Evolutionary conservation across 257 asterid genomes (phyloP).

Genomic region (Gentiana straminea): DNA sequence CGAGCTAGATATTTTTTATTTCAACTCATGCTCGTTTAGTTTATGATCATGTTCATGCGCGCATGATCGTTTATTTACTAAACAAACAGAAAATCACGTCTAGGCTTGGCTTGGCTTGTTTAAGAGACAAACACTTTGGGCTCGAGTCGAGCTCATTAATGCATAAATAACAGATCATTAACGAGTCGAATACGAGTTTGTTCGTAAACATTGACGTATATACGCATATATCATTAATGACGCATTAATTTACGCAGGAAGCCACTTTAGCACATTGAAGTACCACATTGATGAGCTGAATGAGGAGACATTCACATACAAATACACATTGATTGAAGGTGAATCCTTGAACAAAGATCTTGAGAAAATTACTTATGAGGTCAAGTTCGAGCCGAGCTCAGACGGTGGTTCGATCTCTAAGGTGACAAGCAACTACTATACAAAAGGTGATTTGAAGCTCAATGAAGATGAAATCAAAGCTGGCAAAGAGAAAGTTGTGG

Average conservation of each 20-base stretch:
- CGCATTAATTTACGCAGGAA: background rate
- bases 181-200: no score
- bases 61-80: no score
- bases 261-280: slow-evolving; percentile 3
- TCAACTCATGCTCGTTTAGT: no score
- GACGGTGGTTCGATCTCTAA: slow-evolving; percentile 4
- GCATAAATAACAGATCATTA: no score
- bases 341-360: background rate
- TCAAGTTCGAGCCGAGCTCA: background rate
- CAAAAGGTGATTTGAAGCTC: slow-evolving; percentile 1
- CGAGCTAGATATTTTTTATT: no score
- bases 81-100: no score
- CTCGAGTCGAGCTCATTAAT: no score
- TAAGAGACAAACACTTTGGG: no score
- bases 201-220: no score
- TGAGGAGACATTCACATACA: slow-evolving; percentile 12
- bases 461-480: slow-evolving; percentile 1
- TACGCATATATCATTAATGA: no score
- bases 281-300: slow-evolving; percentile 10
- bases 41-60: no score
- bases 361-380: slow-evolving; percentile 2
- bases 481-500: slow-evolving; percentile 2
- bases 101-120: no score
- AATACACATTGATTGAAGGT: slow-evolving; percentile 16
- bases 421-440: slow-evolving; percentile 6